phyloP scores from a whole-genome alignment of 345 rosid genomes.

The Mercurialis annua region DNA sequence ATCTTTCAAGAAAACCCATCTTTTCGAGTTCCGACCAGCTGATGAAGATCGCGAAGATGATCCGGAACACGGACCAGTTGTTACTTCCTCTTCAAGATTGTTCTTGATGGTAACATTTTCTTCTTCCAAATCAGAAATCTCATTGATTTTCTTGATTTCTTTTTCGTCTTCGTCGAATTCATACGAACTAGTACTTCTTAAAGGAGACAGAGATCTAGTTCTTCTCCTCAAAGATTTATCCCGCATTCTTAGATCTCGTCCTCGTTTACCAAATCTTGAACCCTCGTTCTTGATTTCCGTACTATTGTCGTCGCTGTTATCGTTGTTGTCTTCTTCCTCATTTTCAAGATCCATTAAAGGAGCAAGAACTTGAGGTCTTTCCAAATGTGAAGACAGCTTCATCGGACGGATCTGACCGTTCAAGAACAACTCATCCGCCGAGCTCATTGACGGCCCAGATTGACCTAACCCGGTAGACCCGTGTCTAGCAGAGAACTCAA shows the following conservation, averaged over 20 bases:
- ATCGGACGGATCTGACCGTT: conserved; percentile 93
- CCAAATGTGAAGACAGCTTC: conserved; percentile 86
- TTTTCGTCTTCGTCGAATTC: conserved; percentile 36
- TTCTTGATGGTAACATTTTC: conserved; percentile 3
- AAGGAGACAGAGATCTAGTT: conserved; percentile 89
- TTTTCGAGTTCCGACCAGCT: conserved; percentile 87
- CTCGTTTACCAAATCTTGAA: conserved; percentile 30
- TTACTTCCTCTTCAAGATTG: conserved; percentile 24
- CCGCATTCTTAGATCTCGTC: conserved; percentile 64
- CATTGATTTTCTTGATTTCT: background rate
- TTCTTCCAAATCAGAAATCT: conserved; percentile 12
- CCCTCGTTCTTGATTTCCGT: conserved; percentile 1
- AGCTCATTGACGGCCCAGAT: conserved; percentile 70
- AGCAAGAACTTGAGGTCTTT: conserved; percentile 65
- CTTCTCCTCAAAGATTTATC: conserved; percentile 68
- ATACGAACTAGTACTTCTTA: conserved; percentile 43
- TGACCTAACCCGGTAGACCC: conserved; percentile 41
- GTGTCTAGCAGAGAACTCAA: conserved; percentile 72
- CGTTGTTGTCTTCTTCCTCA: conserved; percentile 42
- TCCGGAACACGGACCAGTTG: conserved; percentile 54
- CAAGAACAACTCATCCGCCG: conserved; percentile 87
- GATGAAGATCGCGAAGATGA: conserved; percentile 85
- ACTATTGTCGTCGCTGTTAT: background rate
- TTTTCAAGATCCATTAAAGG: conserved; percentile 69
- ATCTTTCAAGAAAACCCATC: conserved; percentile 91